phyloP scores from a whole-genome alignment of 2,329 filamentous ascomycete species.

The Apiospora sp. region DNA sequence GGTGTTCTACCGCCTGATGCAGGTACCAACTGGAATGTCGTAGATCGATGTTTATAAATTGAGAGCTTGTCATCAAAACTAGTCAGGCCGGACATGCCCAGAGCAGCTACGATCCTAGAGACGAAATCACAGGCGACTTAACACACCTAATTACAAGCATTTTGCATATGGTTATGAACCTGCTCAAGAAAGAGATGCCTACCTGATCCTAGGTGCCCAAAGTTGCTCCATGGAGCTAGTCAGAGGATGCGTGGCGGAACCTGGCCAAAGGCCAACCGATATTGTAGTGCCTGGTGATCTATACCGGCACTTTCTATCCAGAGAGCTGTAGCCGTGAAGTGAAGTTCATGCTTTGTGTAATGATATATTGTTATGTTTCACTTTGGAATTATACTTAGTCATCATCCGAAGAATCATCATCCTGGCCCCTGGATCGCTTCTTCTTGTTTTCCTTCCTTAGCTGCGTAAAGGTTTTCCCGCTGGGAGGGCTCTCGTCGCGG shows the following conservation, averaged over 20 bases:
- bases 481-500: slow-evolving; percentile 46
- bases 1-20: no score
- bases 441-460: slow-evolving; percentile 40
- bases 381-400: neutral
- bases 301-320: neutral
- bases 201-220: neutral
- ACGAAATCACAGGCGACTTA: no score
- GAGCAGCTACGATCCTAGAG: no score
- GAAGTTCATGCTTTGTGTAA: neutral
- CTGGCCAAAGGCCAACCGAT: neutral
- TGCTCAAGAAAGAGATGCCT: neutral
- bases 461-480: slow-evolving; percentile 23
- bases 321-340: neutral
- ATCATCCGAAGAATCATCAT: slow-evolving; percentile 39
- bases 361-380: neutral
- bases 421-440: slow-evolving; percentile 41
- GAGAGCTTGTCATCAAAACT: no score
- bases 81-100: no score
- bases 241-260: no score
- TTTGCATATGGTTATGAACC: neutral
- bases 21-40: no score
- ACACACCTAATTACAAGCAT: neutral
- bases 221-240: no score
- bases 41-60: no score
- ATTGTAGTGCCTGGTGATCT: neutral